These are phyloP conservation scores for Trypanosoma theileri DNA, from an alignment of 208 protist species.

Conservation along the genomic window DNA sequence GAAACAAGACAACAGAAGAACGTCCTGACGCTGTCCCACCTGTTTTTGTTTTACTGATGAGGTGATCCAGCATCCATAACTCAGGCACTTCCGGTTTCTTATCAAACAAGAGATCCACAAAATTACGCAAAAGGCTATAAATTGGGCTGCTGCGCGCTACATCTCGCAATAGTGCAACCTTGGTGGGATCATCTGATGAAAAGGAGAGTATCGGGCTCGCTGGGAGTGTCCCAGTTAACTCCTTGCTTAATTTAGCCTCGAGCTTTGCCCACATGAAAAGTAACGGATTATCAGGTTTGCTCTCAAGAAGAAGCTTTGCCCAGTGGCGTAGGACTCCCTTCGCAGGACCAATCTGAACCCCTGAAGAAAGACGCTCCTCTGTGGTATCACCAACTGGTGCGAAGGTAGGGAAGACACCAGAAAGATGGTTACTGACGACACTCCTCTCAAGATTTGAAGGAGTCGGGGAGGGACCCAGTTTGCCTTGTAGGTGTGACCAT, in stretches of 20 bases:
- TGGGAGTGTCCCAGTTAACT: slow-evolving; percentile 33
- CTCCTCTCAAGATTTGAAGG: background rate
- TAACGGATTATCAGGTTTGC: slow-evolving; percentile 56
- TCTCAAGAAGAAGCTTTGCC: slow-evolving; percentile 45
- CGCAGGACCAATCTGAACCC: slow-evolving; percentile 28
- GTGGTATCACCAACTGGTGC: slow-evolving; percentile 46
- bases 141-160: slow-evolving; percentile 42
- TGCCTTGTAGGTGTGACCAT: slow-evolving; percentile 12
- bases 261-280: slow-evolving; percentile 59
- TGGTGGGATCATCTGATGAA: slow-evolving; percentile 44
- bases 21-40: slow-evolving; percentile 39
- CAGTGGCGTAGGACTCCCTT: slow-evolving; percentile 30
- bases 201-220: slow-evolving; percentile 23
- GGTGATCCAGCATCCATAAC: slow-evolving; percentile 66
- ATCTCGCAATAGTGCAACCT: slow-evolving; percentile 47
- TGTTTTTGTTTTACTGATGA: slow-evolving; percentile 36
- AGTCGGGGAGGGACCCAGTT: background rate
- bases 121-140: slow-evolving; percentile 40
- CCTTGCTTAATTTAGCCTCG: slow-evolving; percentile 44
- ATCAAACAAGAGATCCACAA: slow-evolving; percentile 55
- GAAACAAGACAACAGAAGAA: slow-evolving; percentile 35
- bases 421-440: background rate
- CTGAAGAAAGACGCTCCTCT: slow-evolving; percentile 52
- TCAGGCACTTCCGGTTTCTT: slow-evolving; percentile 64
- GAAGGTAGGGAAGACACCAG: slow-evolving; percentile 12